phyloP scores from a whole-genome alignment of 495 filamentous ascomycete genomes.

The Lineolata rhizophorae region DNA sequence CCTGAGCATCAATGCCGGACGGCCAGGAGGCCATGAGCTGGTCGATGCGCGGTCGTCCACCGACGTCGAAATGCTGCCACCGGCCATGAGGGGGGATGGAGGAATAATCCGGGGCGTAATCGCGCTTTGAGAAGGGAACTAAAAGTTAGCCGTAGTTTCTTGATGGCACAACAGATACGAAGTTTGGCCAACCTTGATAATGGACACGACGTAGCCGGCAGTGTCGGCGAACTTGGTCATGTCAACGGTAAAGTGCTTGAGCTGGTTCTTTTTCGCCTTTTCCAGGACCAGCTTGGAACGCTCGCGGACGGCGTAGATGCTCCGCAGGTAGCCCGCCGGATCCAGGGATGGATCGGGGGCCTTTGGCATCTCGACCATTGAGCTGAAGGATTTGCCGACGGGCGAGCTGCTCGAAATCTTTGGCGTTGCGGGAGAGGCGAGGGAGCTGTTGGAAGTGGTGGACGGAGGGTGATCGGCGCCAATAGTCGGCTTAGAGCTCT shows the following conservation, averaged over 20 bases:
- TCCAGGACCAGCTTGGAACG: conserved; percentile 47
- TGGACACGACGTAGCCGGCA: conserved; percentile 77
- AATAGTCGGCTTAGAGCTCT: conserved; percentile 29
- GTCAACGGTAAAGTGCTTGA: conserved; percentile 85
- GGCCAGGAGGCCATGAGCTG: conserved; percentile 49
- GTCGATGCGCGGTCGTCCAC: conserved; percentile 52
- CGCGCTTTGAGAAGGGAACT: conserved; percentile 34
- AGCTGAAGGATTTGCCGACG: conserved; percentile 22
- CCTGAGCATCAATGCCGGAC: conserved; percentile 37
- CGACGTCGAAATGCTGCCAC: conserved; percentile 80
- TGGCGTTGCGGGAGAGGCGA: conserved; percentile 26
- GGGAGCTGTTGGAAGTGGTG: conserved; percentile 30
- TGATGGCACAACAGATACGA: conserved; percentile 1
- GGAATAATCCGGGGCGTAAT: conserved; percentile 69
- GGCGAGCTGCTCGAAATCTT: conserved; percentile 13
- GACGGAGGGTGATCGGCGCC: conserved; percentile 25
- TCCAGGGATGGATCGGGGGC: conserved; percentile 79
- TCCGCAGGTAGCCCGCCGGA: conserved; percentile 79
- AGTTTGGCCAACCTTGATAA: conserved; percentile 59
- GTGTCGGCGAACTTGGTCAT: conserved; percentile 71
- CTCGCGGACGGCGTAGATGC: conserved; percentile 74
- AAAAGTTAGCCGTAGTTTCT: background rate
- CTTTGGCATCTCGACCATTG: conserved; percentile 48
- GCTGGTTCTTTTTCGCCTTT: conserved; percentile 55
- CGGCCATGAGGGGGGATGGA: conserved; percentile 71